Conservation (phyloP, 345 rosid genomes). For the Gossypium thurberi region DNA sequence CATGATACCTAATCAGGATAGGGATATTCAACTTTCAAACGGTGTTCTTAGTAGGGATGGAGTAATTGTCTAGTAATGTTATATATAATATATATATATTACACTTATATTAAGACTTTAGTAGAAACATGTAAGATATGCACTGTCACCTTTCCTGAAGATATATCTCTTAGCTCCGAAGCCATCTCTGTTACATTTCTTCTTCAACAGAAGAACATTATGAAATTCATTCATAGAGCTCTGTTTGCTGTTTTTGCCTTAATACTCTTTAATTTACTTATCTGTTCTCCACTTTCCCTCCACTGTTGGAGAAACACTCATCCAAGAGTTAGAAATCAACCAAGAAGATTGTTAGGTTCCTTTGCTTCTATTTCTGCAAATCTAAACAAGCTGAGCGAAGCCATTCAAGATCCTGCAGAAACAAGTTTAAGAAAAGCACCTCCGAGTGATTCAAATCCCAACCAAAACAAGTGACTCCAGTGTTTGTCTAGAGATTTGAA, state of each 20-base stretch:
- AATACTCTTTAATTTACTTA: conserved; percentile 21
- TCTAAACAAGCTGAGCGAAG: conserved; percentile 19
- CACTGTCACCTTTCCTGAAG: conserved; percentile 3
- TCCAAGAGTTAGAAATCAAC: conserved; percentile 18
- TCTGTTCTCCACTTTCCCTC: conserved; percentile 16
- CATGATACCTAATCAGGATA: conserved; percentile 1
- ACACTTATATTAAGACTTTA: neutral
- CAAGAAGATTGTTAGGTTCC: conserved; percentile 34
- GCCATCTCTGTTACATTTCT: neutral
- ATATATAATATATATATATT: conserved; percentile 13
- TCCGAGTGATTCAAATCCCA: conserved; percentile 44
- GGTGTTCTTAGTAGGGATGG: neutral
- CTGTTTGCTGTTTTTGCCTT: conserved; percentile 19
- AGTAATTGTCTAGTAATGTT: conserved; percentile 1
- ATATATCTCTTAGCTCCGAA: neutral
- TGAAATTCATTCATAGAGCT: conserved; percentile 20
- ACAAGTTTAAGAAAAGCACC: conserved; percentile 44
- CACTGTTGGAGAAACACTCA: conserved; percentile 18
- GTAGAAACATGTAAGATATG: neutral
- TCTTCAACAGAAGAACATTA: neutral
- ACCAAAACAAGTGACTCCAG: conserved; percentile 35
- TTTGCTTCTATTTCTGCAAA: conserved; percentile 18
- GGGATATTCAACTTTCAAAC: neutral
- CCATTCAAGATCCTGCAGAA: conserved; percentile 26
- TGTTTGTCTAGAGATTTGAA: conserved; percentile 19